Evolutionary conservation across 495 filamentous ascomycete genomes (phyloP), one percentile per base, ranked within the genome.

Genomic region (Lophiostoma macrostomum): DNA sequence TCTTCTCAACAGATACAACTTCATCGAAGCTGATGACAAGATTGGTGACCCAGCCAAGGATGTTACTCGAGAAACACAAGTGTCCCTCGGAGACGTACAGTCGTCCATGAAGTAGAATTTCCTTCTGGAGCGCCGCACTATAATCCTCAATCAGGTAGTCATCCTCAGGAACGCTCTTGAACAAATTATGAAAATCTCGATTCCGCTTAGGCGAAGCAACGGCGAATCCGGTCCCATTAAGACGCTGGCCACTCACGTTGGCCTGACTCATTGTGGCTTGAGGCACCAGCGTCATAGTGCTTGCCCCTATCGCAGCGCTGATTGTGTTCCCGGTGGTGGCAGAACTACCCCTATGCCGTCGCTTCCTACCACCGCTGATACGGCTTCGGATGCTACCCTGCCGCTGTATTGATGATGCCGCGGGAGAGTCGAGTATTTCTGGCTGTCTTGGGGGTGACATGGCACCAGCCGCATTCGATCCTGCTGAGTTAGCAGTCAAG

Each of bases 91-190:
- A 96, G 24, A 99, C 85, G 63, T 99, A 99, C 12, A 99, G 78
- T 31, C 93, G 80, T 1, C 93, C 93, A 58, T 96, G 91, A 10
- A 94, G 79, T 36, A 99, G 84, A 51, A 99, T 99, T 65, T 99
- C 93, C 44, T 88, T 82, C 67, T 99, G 93, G 14, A 99, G 69
- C 13, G 93, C 93, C 64, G 91, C 95, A 64, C 94, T 96, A 67
- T 96, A 99, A 68, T 99, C 93, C 65, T 99, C 93, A 53, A 99
- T 97, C 10, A 99, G 76, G 58, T 93, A 96, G 67, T 99, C 93
- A 60, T 97, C 93, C 53, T 99, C 93, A 1, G 93, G 93, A 0
- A 99, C 94, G 58, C 90, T 96, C 66, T 88, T 85, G 75, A 99
- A 99, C 14, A 95, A 71, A 37, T 80, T 79, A 63, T 99, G 93